phyloP scores from a whole-genome alignment of 371 early-diverging fungal genomes.

The Fennellomyces sp. region DNA sequence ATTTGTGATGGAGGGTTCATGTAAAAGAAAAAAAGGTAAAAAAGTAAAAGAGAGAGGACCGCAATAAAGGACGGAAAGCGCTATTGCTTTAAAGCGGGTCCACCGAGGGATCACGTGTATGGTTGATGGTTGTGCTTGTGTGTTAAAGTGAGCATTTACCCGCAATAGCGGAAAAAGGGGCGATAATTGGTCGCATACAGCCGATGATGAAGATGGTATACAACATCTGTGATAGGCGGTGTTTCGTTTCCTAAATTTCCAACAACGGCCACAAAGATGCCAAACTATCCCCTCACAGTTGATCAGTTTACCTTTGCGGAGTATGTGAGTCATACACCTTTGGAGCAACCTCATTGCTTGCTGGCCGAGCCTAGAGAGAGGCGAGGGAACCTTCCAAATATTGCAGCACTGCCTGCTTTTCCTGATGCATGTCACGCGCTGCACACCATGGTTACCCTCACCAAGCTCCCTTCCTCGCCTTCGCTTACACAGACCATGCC shows the following conservation, averaged over 20 bases:
- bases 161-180: not conserved
- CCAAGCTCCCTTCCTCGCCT: too few relatives aligned
- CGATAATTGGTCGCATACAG: not conserved
- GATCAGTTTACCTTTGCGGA: not conserved
- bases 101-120: not conserved
- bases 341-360: slow-evolving; percentile 5
- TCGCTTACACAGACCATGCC: too few relatives aligned
- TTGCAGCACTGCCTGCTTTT: too few relatives aligned
- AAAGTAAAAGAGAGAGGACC: slow-evolving; percentile 1
- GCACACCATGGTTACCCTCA: too few relatives aligned
- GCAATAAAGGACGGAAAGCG: not conserved
- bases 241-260: slow-evolving; percentile 1
- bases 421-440: too few relatives aligned
- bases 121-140: not conserved
- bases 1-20: slow-evolving; percentile 38
- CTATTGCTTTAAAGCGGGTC: not conserved
- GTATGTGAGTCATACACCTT: not conserved
- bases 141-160: too few relatives aligned
- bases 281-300: not conserved
- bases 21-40: slow-evolving; percentile 14
- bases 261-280: not conserved
- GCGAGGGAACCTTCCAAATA: not conserved
- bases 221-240: not conserved
- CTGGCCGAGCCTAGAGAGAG: not conserved
- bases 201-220: not conserved